Conservation (phyloP, 1,284 basidiomycete genomes). For the Cryptococcus hybrid region DNA sequence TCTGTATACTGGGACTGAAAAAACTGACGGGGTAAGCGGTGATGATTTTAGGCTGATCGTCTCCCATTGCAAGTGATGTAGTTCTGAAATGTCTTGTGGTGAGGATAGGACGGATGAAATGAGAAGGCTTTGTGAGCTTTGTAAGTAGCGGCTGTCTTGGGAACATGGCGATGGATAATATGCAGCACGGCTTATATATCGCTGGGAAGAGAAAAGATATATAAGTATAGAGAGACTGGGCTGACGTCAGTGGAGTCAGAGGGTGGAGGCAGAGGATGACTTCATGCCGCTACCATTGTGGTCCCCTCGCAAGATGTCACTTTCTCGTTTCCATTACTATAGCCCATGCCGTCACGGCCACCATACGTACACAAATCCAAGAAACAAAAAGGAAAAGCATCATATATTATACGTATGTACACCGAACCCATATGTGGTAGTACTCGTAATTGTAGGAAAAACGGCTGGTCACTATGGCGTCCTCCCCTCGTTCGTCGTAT, state of each 20-base stretch:
- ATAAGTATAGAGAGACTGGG: background rate
- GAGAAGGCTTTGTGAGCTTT: background rate
- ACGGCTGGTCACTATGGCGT: background rate
- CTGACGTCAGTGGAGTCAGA: background rate
- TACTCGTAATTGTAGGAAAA: too few species aligned
- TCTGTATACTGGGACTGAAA: background rate
- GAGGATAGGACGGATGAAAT: background rate
- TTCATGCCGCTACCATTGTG: too few species aligned
- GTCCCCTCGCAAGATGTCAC: background rate
- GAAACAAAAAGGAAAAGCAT: too few species aligned
- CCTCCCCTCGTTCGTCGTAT: slow-evolving; percentile 2
- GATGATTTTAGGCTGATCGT: slow-evolving; percentile 29
- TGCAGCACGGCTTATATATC: too few species aligned
- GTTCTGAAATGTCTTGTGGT: slow-evolving; percentile 12
- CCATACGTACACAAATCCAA: too few species aligned
- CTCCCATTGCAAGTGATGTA: slow-evolving; percentile 24
- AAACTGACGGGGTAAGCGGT: slow-evolving; percentile 35
- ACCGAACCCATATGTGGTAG: too few species aligned
- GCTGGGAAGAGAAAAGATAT: background rate
- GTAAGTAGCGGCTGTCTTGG: slow-evolving; percentile 4
- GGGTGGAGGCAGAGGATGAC: background rate
- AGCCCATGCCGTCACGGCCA: too few species aligned
- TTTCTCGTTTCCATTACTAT: background rate
- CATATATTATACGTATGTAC: too few species aligned
- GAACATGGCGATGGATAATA: background rate